phyloP scores from a whole-genome alignment of 495 filamentous ascomycete species.

The Pseudoneurospora amorphoporcata region DNA sequence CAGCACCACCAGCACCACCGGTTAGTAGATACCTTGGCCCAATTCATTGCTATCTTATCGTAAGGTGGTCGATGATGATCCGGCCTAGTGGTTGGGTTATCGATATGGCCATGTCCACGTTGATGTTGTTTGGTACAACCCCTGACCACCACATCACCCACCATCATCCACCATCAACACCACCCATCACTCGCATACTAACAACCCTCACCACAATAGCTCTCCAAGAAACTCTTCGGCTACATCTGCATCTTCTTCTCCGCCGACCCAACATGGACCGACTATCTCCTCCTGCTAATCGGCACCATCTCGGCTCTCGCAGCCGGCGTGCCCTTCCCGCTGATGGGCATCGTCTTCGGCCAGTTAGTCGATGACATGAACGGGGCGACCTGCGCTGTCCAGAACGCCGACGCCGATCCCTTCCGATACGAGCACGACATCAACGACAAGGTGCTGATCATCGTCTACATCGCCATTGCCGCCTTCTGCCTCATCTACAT shows the following conservation, averaged over 20 bases:
- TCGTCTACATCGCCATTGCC: conserved; percentile 53
- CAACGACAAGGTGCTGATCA: conserved; percentile 45
- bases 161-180: neutral
- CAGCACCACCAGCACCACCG: neutral
- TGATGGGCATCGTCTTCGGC: conserved; percentile 59
- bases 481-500: conserved; percentile 50
- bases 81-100: neutral
- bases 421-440: conserved; percentile 33
- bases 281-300: conserved; percentile 35
- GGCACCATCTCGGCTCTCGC: conserved; percentile 47
- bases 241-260: conserved; percentile 16
- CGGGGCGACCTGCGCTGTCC: conserved; percentile 37
- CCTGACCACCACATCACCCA: neutral
- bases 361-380: conserved; percentile 57
- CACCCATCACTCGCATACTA: neutral
- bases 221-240: neutral
- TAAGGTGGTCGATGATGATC: neutral
- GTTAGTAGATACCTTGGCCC: neutral
- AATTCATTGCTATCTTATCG: neutral
- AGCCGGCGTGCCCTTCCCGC: conserved; percentile 54
- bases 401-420: conserved; percentile 11
- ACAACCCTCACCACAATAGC: neutral
- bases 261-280: conserved; percentile 28
- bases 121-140: neutral
- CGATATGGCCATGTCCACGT: neutral